phyloP scores from a whole-genome alignment of 2,329 filamentous ascomycete genomes.

The Botryotinia convoluta region DNA sequence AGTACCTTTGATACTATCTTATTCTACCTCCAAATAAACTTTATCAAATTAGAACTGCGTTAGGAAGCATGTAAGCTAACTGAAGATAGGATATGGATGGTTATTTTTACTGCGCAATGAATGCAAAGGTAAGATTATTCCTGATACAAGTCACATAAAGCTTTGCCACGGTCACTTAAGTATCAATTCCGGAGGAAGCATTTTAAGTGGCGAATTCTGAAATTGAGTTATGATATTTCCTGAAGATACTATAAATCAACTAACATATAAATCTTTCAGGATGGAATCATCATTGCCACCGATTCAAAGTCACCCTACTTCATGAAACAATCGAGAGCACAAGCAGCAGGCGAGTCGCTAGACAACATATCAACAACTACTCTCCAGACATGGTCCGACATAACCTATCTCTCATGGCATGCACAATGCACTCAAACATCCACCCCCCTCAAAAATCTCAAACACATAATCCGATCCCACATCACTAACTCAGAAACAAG shows the following conservation, averaged over 20 bases:
- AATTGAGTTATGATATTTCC: neutral
- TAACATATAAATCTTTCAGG: neutral
- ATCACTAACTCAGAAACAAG: neutral
- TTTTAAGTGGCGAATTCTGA: accelerated
- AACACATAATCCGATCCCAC: neutral
- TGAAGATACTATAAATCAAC: neutral
- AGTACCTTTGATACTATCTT: neutral
- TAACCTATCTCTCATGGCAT: neutral
- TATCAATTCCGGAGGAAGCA: neutral
- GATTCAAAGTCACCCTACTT: neutral
- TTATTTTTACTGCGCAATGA: neutral
- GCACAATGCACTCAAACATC: neutral
- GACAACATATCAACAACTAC: neutral
- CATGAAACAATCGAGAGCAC: neutral
- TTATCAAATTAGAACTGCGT: neutral
- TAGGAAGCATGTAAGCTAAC: neutral
- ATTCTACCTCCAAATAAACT: neutral
- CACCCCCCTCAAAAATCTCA: neutral
- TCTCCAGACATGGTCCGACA: neutral
- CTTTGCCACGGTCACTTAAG: neutral
- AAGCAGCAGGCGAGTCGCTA: neutral
- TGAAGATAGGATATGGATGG: neutral
- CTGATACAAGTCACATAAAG: neutral
- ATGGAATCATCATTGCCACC: neutral
- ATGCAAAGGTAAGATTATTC: neutral